These are phyloP conservation scores for barrel medic (Medicago truncatula) DNA, from an alignment of 306 rosid genomes.

Conservation along the genomic window MtrunA17r5.0-ANR NC_053049.1:7466501-7467000, in stretches of 20 bases:
- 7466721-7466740: neutral
- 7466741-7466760: neutral
- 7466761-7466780: slow-evolving; percentile 1
- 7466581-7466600: neutral
- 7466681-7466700: neutral
- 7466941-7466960: neutral
- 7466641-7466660: slow-evolving; percentile 12
- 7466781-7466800: neutral
- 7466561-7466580: neutral
- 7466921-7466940: neutral
- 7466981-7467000: slow-evolving; percentile 30
- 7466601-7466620: neutral
- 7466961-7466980: slow-evolving; percentile 12
- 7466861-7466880: neutral
- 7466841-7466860: neutral
- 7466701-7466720: slow-evolving; percentile 3
- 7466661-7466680: slow-evolving; percentile 9
- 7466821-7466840: slow-evolving; percentile 12
- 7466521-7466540: neutral
- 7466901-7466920: neutral
- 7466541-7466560: neutral
- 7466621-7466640: neutral
- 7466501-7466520: neutral
- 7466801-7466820: neutral
- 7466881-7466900: neutral